Evolutionary conservation across 116 monocot genomes (phyloP), one percentile per base, ranked within the genome.

Genomic region (Cymodocea nodosa): DNA sequence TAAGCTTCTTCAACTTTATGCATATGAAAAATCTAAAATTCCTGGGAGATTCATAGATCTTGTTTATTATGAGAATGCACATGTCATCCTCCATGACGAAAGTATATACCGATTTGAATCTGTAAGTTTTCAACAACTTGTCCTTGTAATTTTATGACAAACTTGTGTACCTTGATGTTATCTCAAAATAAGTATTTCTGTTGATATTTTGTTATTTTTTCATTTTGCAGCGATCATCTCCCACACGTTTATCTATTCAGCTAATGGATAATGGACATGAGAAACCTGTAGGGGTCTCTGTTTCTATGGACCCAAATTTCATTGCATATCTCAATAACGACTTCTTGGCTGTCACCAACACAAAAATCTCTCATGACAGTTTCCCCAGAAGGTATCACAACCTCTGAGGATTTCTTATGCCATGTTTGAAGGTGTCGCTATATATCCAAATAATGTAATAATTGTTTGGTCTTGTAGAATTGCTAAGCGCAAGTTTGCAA

Each of bases 21-120:
- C 71, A 18, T 94, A 94, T 72, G 94, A 94, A 71, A 94, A 79
- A 36, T 83, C 89, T 53, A 80, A 84, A 68, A 59, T 64, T 62
- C 68, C 74, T 62, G 87, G 73, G 15, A 82, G 75, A 70, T 82
- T 81, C 35, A 55, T 70, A 73, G 94, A 94, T 68, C 59, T 77
- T 24, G 76, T 80, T 50, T 94, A 94, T 81, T 71, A 94, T 81
- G 94, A 89, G 76, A 89, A 94, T 84, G 86, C 84, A 7, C 82
- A 80, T 25, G 84, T 77, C 20, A 77, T 93, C 39, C 81, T 89
- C 65, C 82, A 94, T 72, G 94, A 94, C 48, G 90, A 85, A 65
- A 82, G 58, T 71, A 80, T 94, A 68, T 94, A 87, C 39, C 80
- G 87, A 52, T 83, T 89, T 73, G 84, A 86, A 79, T 84, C 73